Evolutionary conservation across 2,329 filamentous ascomycete genomes (phyloP).

Genomic region (Diaporthe humulicola): DNA sequence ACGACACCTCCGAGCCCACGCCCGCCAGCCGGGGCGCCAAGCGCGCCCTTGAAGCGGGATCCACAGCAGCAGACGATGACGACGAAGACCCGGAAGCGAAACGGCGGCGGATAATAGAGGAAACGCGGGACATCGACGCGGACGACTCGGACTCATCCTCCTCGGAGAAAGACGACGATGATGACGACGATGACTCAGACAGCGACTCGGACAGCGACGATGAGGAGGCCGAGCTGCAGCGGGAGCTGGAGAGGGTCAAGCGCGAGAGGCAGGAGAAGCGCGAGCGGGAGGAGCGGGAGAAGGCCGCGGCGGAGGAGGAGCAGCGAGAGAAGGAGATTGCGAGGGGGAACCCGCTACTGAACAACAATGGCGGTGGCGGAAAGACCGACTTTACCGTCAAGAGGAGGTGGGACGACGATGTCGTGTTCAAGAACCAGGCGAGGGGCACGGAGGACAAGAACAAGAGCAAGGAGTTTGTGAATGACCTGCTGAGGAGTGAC

Average conservation of each 20-base stretch:
- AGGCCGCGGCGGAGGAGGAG: constrained; percentile 84
- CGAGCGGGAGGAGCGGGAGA: constrained; percentile 85
- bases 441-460: constrained; percentile 92
- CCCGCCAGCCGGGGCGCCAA: constrained; percentile 63
- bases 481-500: constrained; percentile 92
- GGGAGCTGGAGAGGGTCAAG: constrained; percentile 95
- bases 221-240: constrained; percentile 88
- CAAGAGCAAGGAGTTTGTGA: constrained; percentile 94
- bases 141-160: constrained; percentile 69
- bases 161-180: constrained; percentile 65
- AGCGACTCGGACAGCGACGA: constrained; percentile 80
- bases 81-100: constrained; percentile 82
- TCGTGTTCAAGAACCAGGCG: constrained; percentile 99
- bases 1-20: constrained; percentile 52
- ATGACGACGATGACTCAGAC: constrained; percentile 59
- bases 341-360: constrained; percentile 90
- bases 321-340: constrained; percentile 90
- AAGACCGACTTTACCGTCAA: constrained; percentile 91
- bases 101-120: constrained; percentile 86
- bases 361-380: constrained; percentile 52
- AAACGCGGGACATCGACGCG: constrained; percentile 89
- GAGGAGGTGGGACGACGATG: constrained; percentile 94
- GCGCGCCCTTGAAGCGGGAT: constrained; percentile 69
- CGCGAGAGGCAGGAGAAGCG: constrained; percentile 85
- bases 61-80: constrained; percentile 58